Base-by-base conservation (phyloP, 163 green algal genomes). In the Chlamydomonas reinhardtii region DNA sequence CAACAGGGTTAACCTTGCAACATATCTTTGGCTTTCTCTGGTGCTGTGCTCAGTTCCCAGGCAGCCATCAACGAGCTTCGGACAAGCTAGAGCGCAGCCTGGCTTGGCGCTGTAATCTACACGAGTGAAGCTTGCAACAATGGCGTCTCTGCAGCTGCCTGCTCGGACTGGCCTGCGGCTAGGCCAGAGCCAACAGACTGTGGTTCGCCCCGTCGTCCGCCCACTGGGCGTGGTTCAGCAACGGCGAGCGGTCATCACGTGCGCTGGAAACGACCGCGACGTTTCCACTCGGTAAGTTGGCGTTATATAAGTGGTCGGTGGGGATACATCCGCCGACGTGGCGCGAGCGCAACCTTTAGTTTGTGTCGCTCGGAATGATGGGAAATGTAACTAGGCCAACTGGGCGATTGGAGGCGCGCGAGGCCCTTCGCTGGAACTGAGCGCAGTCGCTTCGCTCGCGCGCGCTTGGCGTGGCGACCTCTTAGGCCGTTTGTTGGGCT, bases 81-180 rank as follows among this genome's bases (percentile, higher is more conserved):
- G 12, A 56, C 48, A 56, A 12, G 48, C 48, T 2, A 56, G 48
- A 2, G 5, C 48, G 48, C 48, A 14, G 14, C 48, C 48, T 56
- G 14, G 19, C 48, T 56, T 17, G 48, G 48, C 48, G 48, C 48
- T 56, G 1, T 56, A 56, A 1, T 56, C 48, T 22, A 56, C 48
- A 56, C 48, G 9, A 17, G 48, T 2, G 14, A 17, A 66, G 59
- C 59, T 66, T 66, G 3, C 24, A 66, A 14, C 59, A 4, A 78
- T 78, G 69, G 69, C 54, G 31, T 35, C 32, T 43, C 52, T 78
- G 52, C 79, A 78, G 69, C 79, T 71, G 69, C 69, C 68, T 3
- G 54, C 65, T 20, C 70, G 70, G 16, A 24, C 35, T 54, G 68
- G 79, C 32, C 52, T 72, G 79, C 68, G 79, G 69, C 68, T 86